These are phyloP conservation scores for Plectosphaerella sp. DNA, from an alignment of 2,329 filamentous ascomycete genomes.

Conservation along the genomic window DNA sequence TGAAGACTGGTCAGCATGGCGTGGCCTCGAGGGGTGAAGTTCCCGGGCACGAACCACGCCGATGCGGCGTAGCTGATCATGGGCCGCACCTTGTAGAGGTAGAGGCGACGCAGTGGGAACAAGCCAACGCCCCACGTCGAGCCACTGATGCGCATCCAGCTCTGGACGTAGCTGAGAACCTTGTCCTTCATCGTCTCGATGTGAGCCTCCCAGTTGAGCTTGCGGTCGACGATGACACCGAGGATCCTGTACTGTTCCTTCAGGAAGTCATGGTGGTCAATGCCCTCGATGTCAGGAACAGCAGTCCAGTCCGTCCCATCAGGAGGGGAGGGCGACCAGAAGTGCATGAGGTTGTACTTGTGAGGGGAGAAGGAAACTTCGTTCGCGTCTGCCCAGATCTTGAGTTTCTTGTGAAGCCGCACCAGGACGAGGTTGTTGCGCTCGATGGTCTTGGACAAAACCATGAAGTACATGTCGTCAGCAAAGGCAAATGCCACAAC, in stretches of 20 bases:
- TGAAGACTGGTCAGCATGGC: too few species aligned
- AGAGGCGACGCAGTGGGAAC: too few species aligned
- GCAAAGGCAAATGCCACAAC: neutral
- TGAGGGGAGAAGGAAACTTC: neutral
- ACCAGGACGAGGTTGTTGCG: neutral
- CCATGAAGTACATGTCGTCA: slow-evolving; percentile 4
- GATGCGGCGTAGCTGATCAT: too few species aligned
- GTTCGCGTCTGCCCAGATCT: neutral
- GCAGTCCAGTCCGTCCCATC: too few species aligned
- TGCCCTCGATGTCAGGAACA: too few species aligned
- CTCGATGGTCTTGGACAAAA: neutral
- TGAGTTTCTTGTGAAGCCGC: neutral
- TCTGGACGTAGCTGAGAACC: neutral
- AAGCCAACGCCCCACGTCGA: too few species aligned
- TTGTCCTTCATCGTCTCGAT: neutral
- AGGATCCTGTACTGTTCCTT: neutral
- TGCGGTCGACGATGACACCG: neutral
- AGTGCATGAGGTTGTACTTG: slow-evolving; percentile 6
- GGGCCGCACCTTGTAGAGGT: too few species aligned
- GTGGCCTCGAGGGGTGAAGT: too few species aligned
- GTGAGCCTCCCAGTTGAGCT: neutral
- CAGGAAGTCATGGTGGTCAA: neutral
- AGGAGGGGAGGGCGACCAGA: neutral
- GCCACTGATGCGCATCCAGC: too few species aligned
- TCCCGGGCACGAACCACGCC: too few species aligned